Evolutionary conservation across 2,329 filamentous ascomycete species (phyloP).

Genomic region (Huntiella savannae): DNA sequence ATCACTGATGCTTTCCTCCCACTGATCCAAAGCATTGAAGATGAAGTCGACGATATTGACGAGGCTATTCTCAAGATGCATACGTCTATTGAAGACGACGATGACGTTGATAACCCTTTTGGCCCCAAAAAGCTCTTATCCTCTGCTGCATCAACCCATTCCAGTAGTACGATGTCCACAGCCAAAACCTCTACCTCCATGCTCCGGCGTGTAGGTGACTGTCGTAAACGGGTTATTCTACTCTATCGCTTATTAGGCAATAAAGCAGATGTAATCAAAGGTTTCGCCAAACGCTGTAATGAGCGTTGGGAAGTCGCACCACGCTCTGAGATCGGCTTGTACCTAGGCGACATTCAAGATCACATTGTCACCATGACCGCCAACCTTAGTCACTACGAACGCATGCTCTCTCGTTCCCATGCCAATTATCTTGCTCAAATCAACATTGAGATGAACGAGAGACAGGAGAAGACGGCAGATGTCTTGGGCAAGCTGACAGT

Average conservation of each 20-base stretch:
- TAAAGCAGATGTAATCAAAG: slow-evolving; percentile 98
- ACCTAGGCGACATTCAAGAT: slow-evolving; percentile 94
- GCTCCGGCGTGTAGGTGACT: slow-evolving; percentile 81
- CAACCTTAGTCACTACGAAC: slow-evolving; percentile 89
- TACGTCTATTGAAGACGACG: slow-evolving; percentile 20
- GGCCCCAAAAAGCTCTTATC: slow-evolving; percentile 10
- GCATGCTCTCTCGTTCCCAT: slow-evolving; percentile 77
- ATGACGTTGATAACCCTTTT: background rate
- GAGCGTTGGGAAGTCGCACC: slow-evolving; percentile 96
- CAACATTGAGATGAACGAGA: slow-evolving; percentile 97
- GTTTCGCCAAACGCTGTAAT: slow-evolving; percentile 94
- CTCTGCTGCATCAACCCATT: slow-evolving; percentile 23
- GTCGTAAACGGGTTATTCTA: slow-evolving; percentile 92
- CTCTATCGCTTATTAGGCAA: slow-evolving; percentile 84
- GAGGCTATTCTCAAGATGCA: slow-evolving; percentile 76
- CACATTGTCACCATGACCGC: slow-evolving; percentile 98
- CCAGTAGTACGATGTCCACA: slow-evolving; percentile 11
- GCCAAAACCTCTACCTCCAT: slow-evolving; percentile 50
- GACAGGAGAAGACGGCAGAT: slow-evolving; percentile 87
- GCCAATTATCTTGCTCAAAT: slow-evolving; percentile 98
- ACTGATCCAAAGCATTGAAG: slow-evolving; percentile 78
- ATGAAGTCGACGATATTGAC: slow-evolving; percentile 94
- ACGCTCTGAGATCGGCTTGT: slow-evolving; percentile 87
- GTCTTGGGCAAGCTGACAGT: slow-evolving; percentile 90
- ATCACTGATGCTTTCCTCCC: slow-evolving; percentile 94